Base-by-base conservation (phyloP, 2,329 filamentous ascomycete species). In the Verticillium isaacii region DNA sequence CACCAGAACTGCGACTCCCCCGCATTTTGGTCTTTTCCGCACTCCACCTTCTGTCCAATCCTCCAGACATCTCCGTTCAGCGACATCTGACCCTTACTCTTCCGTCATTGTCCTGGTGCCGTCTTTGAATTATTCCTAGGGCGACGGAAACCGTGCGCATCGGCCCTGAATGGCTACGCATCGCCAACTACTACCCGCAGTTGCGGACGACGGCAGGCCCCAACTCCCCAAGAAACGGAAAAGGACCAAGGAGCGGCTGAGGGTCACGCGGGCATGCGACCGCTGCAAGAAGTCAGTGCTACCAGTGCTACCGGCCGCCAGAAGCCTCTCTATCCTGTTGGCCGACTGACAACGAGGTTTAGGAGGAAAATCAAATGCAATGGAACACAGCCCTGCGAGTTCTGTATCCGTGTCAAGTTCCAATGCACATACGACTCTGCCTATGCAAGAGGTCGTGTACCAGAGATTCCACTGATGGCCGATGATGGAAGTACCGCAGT, bases 401-500 rank as follows among this genome's bases (percentile, higher is more conserved):
- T 71, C 12, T 74, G 72, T 61, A 70, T 70, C 58, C 73, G 72
- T 25, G 68, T 69, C 19, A 70, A 68, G 29, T 64, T 67, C 5
- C 65, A 65, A 14, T 85, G 82, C 70, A 78, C 79, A n/a, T 85
- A 81, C 65, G 77, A 78, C 29, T 80, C 81, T 25, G 74, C 75
- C 0, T 84, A 85, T 66, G 79, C 76, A n/a, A 72, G 82, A 63
- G 79, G 79, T 4, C 72, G 79, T 65, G 62, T 78, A 34, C 78
- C 79, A 8, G 73, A 75, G 34, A 71, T 80, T 41, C 68, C 74
- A 32, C 58, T 57, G 61, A 56, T 67, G 62, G 54, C 64, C 61
- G 52, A 63, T 61, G 58, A 60, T 37, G 59, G 59, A 57, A 37
- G 58, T 59, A 60, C 52, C 56, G 58, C 12, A 54, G 59, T 50